Base-by-base conservation (phyloP, 495 filamentous ascomycete genomes). In the Clohesyomyces aquaticus region DNA sequence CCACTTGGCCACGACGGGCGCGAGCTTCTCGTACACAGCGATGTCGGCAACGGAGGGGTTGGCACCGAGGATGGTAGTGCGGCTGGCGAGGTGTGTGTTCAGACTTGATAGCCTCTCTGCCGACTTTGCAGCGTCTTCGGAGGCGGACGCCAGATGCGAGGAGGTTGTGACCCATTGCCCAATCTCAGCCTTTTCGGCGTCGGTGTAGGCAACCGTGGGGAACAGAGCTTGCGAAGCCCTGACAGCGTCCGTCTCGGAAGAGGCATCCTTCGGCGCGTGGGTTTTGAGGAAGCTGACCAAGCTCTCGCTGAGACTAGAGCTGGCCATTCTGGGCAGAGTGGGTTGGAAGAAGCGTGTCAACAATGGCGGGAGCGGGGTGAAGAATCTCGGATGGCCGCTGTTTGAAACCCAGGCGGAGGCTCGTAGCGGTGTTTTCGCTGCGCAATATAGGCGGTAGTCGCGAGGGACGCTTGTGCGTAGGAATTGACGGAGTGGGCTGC, bases 11-110 rank as follows among this genome's bases (percentile, higher is more conserved):
- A 97, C 90, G 3, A 87, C 67, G 19, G 93, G 89, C 21, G 88
- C 89, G 19, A 96, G 78, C 43, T 89, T 80, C 67, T 91, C 82
- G 78, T 96, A 98, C 55, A 93, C 81, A 58, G 89, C 89, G 53
- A 96, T 78, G 72, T 98, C 94, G 56, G 93, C 94, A 72, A 91
- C 84, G 55, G 90, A 94, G 48, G 93, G 90, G 80, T 96, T 97
- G 74, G 84, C 83, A 64, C 93, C 93, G 14, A 98, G 86, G 48
- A 96, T 78, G 16, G 93, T 97, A 58, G 92, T 94, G 61, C 91
- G 90, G 56, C 87, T 89, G 26, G 91, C 87, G 45, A 98, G 86
- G 77, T 96, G 90, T 54, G 83, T 81, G 77, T 98, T 96, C 59
- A 98, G 81, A 32, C 86, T 81, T 46, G 83, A 81, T 52, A 98